Evolutionary conservation across 352 stramenopile species (phyloP).

Genomic region (Phytophthora megakarya): DNA sequence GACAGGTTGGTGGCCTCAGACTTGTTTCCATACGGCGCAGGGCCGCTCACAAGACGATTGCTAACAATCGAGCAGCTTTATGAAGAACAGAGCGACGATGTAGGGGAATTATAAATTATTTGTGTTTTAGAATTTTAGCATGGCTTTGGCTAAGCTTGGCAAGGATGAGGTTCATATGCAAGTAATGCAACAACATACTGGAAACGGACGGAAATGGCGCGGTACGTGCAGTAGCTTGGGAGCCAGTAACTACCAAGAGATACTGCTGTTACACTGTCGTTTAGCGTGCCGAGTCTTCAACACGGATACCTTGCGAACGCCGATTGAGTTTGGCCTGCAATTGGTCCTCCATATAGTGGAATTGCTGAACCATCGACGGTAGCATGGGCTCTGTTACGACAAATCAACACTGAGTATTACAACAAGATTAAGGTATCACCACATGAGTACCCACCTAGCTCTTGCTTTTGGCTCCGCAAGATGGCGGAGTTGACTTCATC

Average conservation of each 20-base stretch:
- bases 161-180: constrained; percentile 17
- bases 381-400: constrained; percentile 65
- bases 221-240: neutral
- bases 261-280: constrained; percentile 1
- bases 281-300: constrained; percentile 46
- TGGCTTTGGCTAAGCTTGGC: neutral
- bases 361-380: constrained; percentile 77
- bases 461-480: constrained; percentile 72
- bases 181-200: constrained; percentile 31
- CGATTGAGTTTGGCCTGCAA: constrained; percentile 67
- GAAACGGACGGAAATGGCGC: constrained; percentile 14
- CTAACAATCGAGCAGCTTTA: constrained; percentile 56
- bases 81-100: constrained; percentile 34
- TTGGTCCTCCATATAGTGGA: constrained; percentile 81
- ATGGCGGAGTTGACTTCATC: constrained; percentile 82
- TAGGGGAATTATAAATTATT: constrained; percentile 51
- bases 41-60: constrained; percentile 54
- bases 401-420: constrained; percentile 8
- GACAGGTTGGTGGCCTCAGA: constrained; percentile 43
- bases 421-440: neutral
- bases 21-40: constrained; percentile 63
- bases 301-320: constrained; percentile 48
- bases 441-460: constrained; percentile 50
- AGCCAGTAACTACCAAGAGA: constrained; percentile 1
- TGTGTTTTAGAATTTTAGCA: constrained; percentile 28